Evolutionary conservation across 2,329 filamentous ascomycete genomes (phyloP), one percentile per base, ranked within the genome.

Genomic region (Ramularia endophylla): DNA sequence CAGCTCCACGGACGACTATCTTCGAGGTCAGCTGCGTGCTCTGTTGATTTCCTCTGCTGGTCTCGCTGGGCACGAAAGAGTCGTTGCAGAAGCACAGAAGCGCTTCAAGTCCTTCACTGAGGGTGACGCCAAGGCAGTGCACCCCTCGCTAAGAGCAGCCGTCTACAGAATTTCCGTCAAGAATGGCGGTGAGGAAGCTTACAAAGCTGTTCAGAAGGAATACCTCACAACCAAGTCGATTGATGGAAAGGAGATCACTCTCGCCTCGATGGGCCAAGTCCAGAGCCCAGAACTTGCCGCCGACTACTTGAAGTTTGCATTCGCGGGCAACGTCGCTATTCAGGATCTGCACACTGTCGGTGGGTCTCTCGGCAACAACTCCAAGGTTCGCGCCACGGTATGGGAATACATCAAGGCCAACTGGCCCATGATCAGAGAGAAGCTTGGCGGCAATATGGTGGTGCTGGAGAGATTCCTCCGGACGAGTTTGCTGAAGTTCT

Each of bases 391-490:
- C n/a, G 67, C 73, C 32, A 70, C 82, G 32, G 77, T 94, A 43
- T 98, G 92, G 92, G 71, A 82, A 39, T 95, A 85, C 65, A 77
- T 95, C 59, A 87, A 89, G 67, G 72, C 77, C 31, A 83, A 95
- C 68, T 98, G 90, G 85, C 73, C 78, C 20, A 71, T 75, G 27
- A 76, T 94, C 32, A 75, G 81, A 38, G 69, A 78, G 46, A 84
- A 83, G 63, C 73, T 97, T 40, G 80, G 77, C 61, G 73, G 74
- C 30, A 95, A 95, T 68, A 85, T 87, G 49, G 83, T 95, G 20
- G 79, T 95, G 3, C 72, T 95, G 12, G 90, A 98, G 67, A 81
- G 90, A 35, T 95, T 94, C 67, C 69, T 98, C 55, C 81, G 85
- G 54, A 72, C 85, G 53, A 81, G 81, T 32, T 69, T 98, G 53